These are phyloP conservation scores for Metarhizium robertsii DNA, from an alignment of 2,329 filamentous ascomycete species.

Conservation along the genomic window DNA sequence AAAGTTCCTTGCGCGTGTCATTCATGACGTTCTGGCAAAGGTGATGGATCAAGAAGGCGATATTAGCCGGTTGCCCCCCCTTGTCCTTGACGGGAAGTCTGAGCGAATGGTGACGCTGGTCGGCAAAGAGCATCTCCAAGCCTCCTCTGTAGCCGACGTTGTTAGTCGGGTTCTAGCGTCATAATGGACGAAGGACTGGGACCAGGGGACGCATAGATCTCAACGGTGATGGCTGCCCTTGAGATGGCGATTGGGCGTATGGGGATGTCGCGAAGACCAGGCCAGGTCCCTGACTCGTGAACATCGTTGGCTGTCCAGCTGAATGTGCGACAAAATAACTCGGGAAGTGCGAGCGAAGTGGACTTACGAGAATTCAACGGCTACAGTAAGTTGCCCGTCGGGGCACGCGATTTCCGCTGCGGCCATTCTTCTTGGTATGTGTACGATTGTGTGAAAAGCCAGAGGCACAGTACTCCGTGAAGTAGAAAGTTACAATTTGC, in stretches of 20 bases:
- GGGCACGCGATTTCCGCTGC: neutral
- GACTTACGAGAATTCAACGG: slow-evolving; percentile 60
- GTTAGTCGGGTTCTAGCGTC: neutral
- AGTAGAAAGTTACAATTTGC: slow-evolving; percentile 20
- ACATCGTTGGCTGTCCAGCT: neutral
- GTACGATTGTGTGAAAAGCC: slow-evolving; percentile 73
- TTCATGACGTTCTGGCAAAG: slow-evolving; percentile 78
- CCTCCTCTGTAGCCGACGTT: slow-evolving; percentile 56
- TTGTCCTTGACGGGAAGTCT: slow-evolving; percentile 54
- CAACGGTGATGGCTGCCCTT: neutral
- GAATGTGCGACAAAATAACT: neutral
- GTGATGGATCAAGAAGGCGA: slow-evolving; percentile 68
- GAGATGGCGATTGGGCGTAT: neutral
- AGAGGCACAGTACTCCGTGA: slow-evolving; percentile 57
- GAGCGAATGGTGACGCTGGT: slow-evolving; percentile 65
- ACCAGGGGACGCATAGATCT: neutral
- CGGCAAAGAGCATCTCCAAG: slow-evolving; percentile 86
- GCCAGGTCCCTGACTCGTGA: neutral
- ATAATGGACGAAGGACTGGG: neutral
- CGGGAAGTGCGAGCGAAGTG: neutral
- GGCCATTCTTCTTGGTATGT: neutral
- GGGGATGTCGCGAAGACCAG: neutral
- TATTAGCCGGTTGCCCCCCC: slow-evolving; percentile 52
- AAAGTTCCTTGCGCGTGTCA: slow-evolving; percentile 77
- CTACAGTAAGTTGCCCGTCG: slow-evolving; percentile 41